phyloP scores from a whole-genome alignment of 345 rosid genomes.

The Populus simonii region DNA sequence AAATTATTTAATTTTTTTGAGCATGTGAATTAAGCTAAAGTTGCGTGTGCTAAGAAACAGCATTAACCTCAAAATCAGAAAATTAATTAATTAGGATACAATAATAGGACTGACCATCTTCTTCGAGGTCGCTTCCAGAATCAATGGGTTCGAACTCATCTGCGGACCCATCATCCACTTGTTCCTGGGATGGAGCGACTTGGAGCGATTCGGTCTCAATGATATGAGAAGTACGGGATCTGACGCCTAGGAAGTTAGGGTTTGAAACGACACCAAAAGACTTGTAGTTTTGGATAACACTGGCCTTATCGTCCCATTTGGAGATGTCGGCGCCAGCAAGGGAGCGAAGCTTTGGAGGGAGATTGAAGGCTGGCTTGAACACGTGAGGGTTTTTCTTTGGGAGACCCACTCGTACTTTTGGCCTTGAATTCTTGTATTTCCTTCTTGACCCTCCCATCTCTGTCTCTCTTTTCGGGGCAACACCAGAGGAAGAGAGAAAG shows the following conservation, averaged over 20 bases:
- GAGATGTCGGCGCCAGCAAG: slow-evolving; percentile 46
- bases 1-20: too few species aligned
- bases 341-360: slow-evolving; percentile 86
- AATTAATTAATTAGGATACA: background rate
- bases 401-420: slow-evolving; percentile 80
- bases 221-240: slow-evolving; percentile 65
- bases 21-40: too few species aligned
- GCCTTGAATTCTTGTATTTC: slow-evolving; percentile 68
- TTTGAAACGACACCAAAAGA: slow-evolving; percentile 84
- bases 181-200: slow-evolving; percentile 44
- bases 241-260: slow-evolving; percentile 76
- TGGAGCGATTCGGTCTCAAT: slow-evolving; percentile 70
- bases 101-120: slow-evolving; percentile 53
- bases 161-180: slow-evolving; percentile 27
- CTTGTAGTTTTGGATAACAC: slow-evolving; percentile 79
- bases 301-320: slow-evolving; percentile 79
- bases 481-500: background rate
- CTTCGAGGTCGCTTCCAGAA: slow-evolving; percentile 91
- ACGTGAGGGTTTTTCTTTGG: slow-evolving; percentile 72
- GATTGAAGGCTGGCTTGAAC: slow-evolving; percentile 74
- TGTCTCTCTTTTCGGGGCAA: background rate
- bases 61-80: background rate
- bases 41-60: too few species aligned
- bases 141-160: slow-evolving; percentile 55
- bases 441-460: slow-evolving; percentile 91